A percentile compares a stretch with the other conserved stretches of the same genome.
Evolutionary conservation across 2,329 filamentous ascomycete species (phyloP).

Genomic region (Sclerotinia sclerotiorum): DNA sequence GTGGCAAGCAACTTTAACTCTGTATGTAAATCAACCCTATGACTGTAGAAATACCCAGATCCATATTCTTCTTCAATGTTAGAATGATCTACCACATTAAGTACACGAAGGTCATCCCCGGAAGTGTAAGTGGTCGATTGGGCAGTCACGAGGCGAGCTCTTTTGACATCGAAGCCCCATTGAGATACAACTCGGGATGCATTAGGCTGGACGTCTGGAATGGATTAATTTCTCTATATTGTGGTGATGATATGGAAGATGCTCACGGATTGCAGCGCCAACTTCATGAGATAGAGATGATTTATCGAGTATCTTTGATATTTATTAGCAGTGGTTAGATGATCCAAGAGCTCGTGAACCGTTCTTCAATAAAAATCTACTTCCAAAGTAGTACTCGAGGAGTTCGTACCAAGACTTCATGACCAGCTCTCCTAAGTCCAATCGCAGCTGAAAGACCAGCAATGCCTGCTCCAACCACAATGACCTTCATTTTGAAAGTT

Average conservation of each 20-base stretch:
- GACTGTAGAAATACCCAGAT: slow-evolving; percentile 52
- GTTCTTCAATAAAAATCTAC: neutral
- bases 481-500: slow-evolving; percentile 24
- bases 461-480: slow-evolving; percentile 46
- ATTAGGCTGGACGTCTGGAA: slow-evolving; percentile 55
- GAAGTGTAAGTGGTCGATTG: slow-evolving; percentile 42
- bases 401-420: slow-evolving; percentile 30
- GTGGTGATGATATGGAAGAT: neutral
- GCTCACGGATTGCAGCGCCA: slow-evolving; percentile 55
- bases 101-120: slow-evolving; percentile 25
- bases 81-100: slow-evolving; percentile 25
- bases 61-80: slow-evolving; percentile 30
- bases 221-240: neutral
- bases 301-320: slow-evolving; percentile 51
- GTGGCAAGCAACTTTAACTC: slow-evolving; percentile 51
- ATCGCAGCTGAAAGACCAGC: slow-evolving; percentile 55
- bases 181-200: slow-evolving; percentile 55
- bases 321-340: slow-evolving; percentile 23
- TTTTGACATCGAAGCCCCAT: slow-evolving; percentile 46
- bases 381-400: too few species aligned
- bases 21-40: slow-evolving; percentile 54
- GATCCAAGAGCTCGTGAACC: too few species aligned
- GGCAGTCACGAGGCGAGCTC: slow-evolving; percentile 41
- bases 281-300: slow-evolving; percentile 56
- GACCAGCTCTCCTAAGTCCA: slow-evolving; percentile 38